Evolutionary conservation across 768 basidiomycete species (phyloP), one percentile per base, ranked within the genome.

Genomic region (Podaxis pistillaris): DNA sequence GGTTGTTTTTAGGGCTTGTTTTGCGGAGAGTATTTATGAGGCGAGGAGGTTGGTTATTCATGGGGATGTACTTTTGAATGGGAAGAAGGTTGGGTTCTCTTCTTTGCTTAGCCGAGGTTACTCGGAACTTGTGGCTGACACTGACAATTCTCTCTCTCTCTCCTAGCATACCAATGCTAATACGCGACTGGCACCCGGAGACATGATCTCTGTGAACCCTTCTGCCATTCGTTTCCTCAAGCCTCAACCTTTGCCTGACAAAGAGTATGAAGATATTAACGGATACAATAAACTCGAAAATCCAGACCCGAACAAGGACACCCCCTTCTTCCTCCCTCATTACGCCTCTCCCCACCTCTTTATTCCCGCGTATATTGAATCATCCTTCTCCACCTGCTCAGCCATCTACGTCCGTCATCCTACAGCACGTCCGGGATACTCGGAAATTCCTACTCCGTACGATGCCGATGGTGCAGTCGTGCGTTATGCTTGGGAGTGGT

Each of bases 401-500:
- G 89, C 89, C 13, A 80, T 98, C 56, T 98, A 96, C 72, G 86
- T 98, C 36, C 91, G 97, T 40, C 94, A 98, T 69, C 97, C 97
- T 7, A 97, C 96, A 0, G 97, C 96, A 0, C 86, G 94, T n/a
- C 93, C 95, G 0, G 92, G 92, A 5, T 95, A 96, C 76, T 93
- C 90, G 15, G 97, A 99, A 74, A 90, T 99, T 40, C 94, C 96
- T 5, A 93, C 92, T 3, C 97, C 97, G 2, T 98, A 91, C 74
- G 94, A 96, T 65, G 95, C 97, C 0, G 96, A 97, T 69, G 97
- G 97, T 17, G 92, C 96, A 66, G 81, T 97, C 12, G 84, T 98
- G 64, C 88, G 93, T 62, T 83, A 93, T 62, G 90, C 93, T 2
- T 99, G 97, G 97, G 96, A 96, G 75, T 98, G 93, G 93, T 97